Percentiles rank a stretch among this genome's conserved stretches.
Evolutionary conservation across 768 basidiomycete genomes (phyloP).

Genomic region (Trametes sanguinea): DNA sequence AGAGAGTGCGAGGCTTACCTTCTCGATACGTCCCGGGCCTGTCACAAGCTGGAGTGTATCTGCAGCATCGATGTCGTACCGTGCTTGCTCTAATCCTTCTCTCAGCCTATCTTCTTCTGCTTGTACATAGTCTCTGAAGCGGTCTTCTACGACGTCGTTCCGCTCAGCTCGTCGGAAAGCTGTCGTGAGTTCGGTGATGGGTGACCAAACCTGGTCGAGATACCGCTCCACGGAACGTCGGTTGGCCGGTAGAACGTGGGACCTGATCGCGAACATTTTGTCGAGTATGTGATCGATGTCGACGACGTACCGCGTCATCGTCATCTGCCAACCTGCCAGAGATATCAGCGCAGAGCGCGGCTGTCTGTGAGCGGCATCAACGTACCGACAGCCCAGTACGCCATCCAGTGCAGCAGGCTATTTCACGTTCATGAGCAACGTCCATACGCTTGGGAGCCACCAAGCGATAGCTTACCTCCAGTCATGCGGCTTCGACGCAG

Average conservation of each 20-base stretch:
- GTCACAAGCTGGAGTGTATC: slow-evolving; percentile 35
- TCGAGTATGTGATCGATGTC: slow-evolving; percentile 19
- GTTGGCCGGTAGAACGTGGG: slow-evolving; percentile 23
- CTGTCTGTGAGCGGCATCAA: not conserved
- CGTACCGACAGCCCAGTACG: slow-evolving; percentile 38
- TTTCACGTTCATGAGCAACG: not conserved
- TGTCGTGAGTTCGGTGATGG: slow-evolving; percentile 15
- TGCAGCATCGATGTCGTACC: slow-evolving; percentile 36
- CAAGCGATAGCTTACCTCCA: slow-evolving; percentile 30
- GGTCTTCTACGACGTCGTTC: slow-evolving; percentile 27
- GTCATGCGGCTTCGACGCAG: slow-evolving; percentile 28
- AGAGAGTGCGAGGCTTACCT: slow-evolving; percentile 23
- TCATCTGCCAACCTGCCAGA: slow-evolving; percentile 27
- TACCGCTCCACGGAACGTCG: slow-evolving; percentile 30
- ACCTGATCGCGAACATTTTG: slow-evolving; percentile 20
- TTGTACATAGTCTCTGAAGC: slow-evolving; percentile 29
- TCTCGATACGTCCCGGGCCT: slow-evolving; percentile 39
- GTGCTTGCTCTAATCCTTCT: slow-evolving; percentile 30
- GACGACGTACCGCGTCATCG: slow-evolving; percentile 13
- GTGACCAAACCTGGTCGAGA: slow-evolving; percentile 21
- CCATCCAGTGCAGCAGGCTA: slow-evolving; percentile 35
- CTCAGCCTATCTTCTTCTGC: slow-evolving; percentile 31
- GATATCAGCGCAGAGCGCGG: not conserved
- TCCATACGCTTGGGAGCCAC: not conserved
- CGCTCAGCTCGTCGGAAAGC: slow-evolving; percentile 22